Conservation (phyloP, 208 protist genomes). For the Leptomonas seymouri region DNA sequence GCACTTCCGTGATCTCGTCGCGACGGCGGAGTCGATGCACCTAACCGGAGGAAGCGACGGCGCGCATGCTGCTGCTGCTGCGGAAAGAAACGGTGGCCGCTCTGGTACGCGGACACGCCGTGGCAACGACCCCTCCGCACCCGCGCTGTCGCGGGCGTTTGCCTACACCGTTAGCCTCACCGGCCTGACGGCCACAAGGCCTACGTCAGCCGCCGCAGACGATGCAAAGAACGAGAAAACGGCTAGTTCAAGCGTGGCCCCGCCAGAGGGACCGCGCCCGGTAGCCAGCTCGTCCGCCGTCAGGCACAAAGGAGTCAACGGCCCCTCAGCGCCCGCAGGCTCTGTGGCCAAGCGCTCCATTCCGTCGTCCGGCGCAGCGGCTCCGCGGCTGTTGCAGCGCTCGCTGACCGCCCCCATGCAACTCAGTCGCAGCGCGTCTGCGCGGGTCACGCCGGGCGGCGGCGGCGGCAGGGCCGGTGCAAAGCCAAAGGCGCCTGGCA, state of each 20-base stretch:
- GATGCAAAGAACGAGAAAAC: neutral
- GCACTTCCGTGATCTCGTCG: conserved; percentile 40
- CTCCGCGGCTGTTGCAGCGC: conserved; percentile 13
- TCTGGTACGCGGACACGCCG: conserved; percentile 10
- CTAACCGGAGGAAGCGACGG: conserved; percentile 13
- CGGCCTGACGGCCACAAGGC: conserved; percentile 7
- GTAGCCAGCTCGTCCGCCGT: no score
- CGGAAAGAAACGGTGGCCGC: neutral
- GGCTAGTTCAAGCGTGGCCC: no score
- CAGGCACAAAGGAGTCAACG: no score
- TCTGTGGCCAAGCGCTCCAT: neutral
- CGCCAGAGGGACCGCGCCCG: neutral
- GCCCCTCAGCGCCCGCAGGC: neutral
- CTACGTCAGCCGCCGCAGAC: neutral
- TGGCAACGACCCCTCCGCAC: neutral
- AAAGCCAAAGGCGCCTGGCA: neutral
- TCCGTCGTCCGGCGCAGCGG: neutral
- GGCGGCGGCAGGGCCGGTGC: neutral
- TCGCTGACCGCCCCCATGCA: conserved; percentile 19
- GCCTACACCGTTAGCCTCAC: conserved; percentile 26
- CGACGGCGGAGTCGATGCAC: conserved; percentile 32
- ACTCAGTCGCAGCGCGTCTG: conserved; percentile 11
- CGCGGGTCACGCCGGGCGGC: neutral
- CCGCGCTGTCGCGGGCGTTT: conserved; percentile 2
- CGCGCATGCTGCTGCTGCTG: neutral